Evolutionary conservation across 2,329 filamentous ascomycete species (phyloP), one percentile per base, ranked within the genome.

Genomic region (Xylariaceae sp.): DNA sequence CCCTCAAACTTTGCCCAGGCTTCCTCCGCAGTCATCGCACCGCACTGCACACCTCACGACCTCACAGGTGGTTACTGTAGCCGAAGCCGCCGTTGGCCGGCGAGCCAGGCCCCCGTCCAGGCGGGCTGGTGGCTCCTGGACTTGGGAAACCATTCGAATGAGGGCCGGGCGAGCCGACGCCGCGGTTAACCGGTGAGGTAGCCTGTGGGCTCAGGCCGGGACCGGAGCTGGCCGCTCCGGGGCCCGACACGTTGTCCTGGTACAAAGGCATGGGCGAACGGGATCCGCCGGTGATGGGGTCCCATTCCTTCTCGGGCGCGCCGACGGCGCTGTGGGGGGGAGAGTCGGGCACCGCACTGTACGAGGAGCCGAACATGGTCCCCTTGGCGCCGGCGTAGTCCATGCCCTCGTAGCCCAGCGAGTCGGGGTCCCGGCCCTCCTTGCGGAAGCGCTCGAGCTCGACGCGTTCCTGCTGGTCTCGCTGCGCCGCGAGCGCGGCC

Each of bases 371-470:
- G 29, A 29, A 23, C 24, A 42, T 33, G 17, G 37, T 34, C 6
- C 38, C 40, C 7, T 45, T 45, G 9, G 32, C 38, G 11, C 34
- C 30, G 10, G 7, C 19, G 11, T 44, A 42, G 22, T 35, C 41
- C 3, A 34, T 18, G 11, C 43, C 43, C 8, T 40, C 39, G 13
- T 40, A 46, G 10, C 34, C 26, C n/a, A 45, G 38, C 29, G 28
- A 29, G 47, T 73, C 70, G 1, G 68, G 66, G 50, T 72, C 52
- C 42, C 68, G 49, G 27, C 70, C 70, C 33, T 56, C 57, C 40
- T 60, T 64, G 36, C 62, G 57, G 57, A 70, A 68, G 10, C 61
- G 56, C 42, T 72, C 67, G 24, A 74, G 53, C 49, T 76, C 73
- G 3, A 65, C 40, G 24, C 65, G 67, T 44, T 76, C 71, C 7